A percentile compares a stretch with the other conserved stretches of the same genome.
These are phyloP conservation scores for Pythium volutum DNA, from an alignment of 352 stramenopile species.

Conservation along the genomic window DNA sequence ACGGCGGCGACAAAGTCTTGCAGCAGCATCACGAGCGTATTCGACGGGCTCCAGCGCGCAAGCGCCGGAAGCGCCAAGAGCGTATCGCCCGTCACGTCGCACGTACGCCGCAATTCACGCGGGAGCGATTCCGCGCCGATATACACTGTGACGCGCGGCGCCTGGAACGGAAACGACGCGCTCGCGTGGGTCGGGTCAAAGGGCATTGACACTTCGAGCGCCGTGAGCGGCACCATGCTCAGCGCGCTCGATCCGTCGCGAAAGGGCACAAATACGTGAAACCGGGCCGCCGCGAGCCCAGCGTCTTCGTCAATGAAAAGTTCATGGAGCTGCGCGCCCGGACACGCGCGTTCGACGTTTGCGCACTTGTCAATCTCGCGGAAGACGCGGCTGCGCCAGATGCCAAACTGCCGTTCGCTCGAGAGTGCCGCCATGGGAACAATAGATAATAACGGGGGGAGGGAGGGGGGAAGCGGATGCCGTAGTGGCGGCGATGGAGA, in stretches of 20 bases:
- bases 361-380: conserved; percentile 75
- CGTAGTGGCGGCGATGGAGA: no score
- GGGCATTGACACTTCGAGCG: conserved; percentile 55
- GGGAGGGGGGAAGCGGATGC: not conserved
- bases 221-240: conserved; percentile 51
- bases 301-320: conserved; percentile 43
- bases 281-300: conserved; percentile 49
- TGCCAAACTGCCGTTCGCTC: conserved; percentile 49
- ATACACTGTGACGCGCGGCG: conserved; percentile 45
- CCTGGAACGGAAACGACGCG: conserved; percentile 58
- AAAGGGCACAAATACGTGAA: conserved; percentile 78
- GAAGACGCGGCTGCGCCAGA: conserved; percentile 71
- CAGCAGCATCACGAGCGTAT: conserved; percentile 68
- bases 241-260: conserved; percentile 68
- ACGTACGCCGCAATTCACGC: conserved; percentile 36
- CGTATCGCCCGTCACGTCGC: conserved; percentile 23
- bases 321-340: conserved; percentile 45
- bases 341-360: conserved; percentile 24
- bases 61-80: conserved; percentile 50
- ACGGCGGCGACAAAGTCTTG: conserved; percentile 63
- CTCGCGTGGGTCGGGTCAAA: conserved; percentile 34
- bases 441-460: not conserved
- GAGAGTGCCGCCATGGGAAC: conserved; percentile 2
- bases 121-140: conserved; percentile 51
- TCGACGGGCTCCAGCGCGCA: conserved; percentile 72